Evolutionary conservation across 352 stramenopile species (phyloP).

Genomic region (Phytopythium vexans): DNA sequence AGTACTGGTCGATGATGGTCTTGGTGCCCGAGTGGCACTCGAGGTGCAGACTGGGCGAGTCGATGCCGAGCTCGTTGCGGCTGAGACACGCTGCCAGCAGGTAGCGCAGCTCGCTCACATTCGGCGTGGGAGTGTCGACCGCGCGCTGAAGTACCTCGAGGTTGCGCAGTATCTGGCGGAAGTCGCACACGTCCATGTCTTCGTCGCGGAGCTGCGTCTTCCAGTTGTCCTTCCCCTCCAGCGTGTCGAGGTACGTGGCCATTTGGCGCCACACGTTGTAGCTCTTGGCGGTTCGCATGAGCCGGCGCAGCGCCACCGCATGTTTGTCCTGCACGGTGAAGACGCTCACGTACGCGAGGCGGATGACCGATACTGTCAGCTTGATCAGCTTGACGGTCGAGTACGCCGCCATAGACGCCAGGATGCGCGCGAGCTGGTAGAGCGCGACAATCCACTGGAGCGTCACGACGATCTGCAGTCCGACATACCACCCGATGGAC

Average conservation of each 20-base stretch:
- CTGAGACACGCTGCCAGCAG: slow-evolving; percentile 54
- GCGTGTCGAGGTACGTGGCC: slow-evolving; percentile 52
- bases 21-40: slow-evolving; percentile 65
- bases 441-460: slow-evolving; percentile 62
- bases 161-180: slow-evolving; percentile 42
- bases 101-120: slow-evolving; percentile 55
- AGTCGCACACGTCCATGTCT: slow-evolving; percentile 65
- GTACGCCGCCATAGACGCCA: slow-evolving; percentile 49
- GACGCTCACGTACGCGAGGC: slow-evolving; percentile 23
- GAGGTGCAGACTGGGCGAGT: slow-evolving; percentile 50
- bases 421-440: slow-evolving; percentile 61
- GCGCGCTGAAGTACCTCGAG: slow-evolving; percentile 28
- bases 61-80: slow-evolving; percentile 60
- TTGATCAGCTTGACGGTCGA: slow-evolving; percentile 49
- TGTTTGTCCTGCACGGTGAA: slow-evolving; percentile 48
- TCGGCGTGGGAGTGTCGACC: slow-evolving; percentile 19
- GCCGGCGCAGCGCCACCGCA: slow-evolving; percentile 40
- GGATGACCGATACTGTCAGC: slow-evolving; percentile 20
- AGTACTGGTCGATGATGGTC: slow-evolving; percentile 48
- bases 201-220: slow-evolving; percentile 37
- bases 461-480: slow-evolving; percentile 50
- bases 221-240: slow-evolving; percentile 65
- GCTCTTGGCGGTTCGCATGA: slow-evolving; percentile 54
- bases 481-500: slow-evolving; percentile 55
- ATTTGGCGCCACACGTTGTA: slow-evolving; percentile 63